Conservation (phyloP, 139 green algal species). For the Chlorella sp. region DNA sequence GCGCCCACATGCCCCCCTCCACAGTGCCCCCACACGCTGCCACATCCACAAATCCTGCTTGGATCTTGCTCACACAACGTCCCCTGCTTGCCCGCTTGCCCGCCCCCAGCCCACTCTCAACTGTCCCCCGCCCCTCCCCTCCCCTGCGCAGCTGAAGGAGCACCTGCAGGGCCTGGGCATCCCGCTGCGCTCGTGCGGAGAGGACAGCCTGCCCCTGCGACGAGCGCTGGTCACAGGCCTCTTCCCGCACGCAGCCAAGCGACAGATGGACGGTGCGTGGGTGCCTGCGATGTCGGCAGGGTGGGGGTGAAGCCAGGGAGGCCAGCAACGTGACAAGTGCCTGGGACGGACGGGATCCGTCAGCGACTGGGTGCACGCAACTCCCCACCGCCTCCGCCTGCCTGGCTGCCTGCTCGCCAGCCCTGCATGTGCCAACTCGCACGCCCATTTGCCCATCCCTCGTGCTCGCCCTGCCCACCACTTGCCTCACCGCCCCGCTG, state of each 20-base stretch:
- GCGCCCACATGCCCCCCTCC: background rate
- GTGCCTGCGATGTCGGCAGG: background rate
- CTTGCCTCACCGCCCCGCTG: background rate
- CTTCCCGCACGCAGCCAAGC: slow-evolving; percentile 81
- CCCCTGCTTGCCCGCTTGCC: background rate
- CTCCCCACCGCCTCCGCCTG: background rate
- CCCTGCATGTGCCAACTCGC: background rate
- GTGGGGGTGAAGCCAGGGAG: background rate
- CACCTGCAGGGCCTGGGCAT: slow-evolving; percentile 50
- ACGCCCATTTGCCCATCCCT: background rate
- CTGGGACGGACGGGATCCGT: background rate
- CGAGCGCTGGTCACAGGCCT: slow-evolving; percentile 74
- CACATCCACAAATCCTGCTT: background rate
- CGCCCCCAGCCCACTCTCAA: background rate
- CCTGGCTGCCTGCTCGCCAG: background rate
- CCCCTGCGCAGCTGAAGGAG: slow-evolving; percentile 46
- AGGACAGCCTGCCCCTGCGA: slow-evolving; percentile 63
- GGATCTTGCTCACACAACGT: background rate
- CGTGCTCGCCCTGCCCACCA: background rate
- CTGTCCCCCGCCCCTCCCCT: too few species aligned
- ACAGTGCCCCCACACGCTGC: background rate
- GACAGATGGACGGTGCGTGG: slow-evolving; percentile 64
- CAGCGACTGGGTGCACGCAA: background rate
- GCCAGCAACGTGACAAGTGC: background rate
- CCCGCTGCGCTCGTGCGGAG: slow-evolving; percentile 54